These are phyloP conservation scores for Pythium graminicola DNA, from an alignment of 352 stramenopile species.

Conservation along the genomic window DNA sequence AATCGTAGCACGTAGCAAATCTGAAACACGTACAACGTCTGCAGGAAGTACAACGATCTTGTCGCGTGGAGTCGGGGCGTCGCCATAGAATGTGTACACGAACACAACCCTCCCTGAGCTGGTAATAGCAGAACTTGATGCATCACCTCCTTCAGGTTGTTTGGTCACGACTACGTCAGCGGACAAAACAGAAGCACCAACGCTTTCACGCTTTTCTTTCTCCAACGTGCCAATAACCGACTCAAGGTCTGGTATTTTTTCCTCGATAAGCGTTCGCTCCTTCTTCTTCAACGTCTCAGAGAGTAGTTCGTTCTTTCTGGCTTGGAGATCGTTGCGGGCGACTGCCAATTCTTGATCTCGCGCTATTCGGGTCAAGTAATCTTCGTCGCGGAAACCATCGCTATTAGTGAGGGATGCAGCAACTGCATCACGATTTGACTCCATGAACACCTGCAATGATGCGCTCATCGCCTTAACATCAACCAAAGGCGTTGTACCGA, in stretches of 20 bases:
- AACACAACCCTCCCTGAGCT: constrained; percentile 24
- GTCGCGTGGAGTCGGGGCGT: constrained; percentile 22
- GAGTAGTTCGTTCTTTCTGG: neutral
- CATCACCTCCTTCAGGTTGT: neutral
- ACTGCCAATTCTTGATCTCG: constrained; percentile 38
- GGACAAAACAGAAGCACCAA: neutral
- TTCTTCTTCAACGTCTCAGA: constrained; percentile 14
- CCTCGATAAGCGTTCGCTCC: constrained; percentile 2
- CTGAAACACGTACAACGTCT: constrained; percentile 37
- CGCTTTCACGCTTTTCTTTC: neutral
- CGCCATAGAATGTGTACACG: constrained; percentile 31
- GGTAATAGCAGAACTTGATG: constrained; percentile 7
- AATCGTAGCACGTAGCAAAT: constrained; percentile 41
- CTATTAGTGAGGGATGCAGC: constrained; percentile 13
- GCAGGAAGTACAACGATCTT: constrained; percentile 39
- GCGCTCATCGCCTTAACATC: constrained; percentile 41
- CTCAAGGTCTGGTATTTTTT: constrained; percentile 22
- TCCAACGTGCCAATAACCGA: constrained; percentile 18
- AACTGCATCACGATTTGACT: constrained; percentile 21
- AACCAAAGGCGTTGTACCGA: constrained; percentile 50
- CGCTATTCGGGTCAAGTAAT: constrained; percentile 19
- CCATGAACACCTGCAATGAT: constrained; percentile 30
- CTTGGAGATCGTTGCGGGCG: constrained; percentile 18
- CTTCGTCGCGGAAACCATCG: constrained; percentile 25
- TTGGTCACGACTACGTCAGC: neutral